These are phyloP conservation scores for Penicillium crystallinum DNA, from an alignment of 495 filamentous ascomycete species.

Conservation along the genomic window DNA sequence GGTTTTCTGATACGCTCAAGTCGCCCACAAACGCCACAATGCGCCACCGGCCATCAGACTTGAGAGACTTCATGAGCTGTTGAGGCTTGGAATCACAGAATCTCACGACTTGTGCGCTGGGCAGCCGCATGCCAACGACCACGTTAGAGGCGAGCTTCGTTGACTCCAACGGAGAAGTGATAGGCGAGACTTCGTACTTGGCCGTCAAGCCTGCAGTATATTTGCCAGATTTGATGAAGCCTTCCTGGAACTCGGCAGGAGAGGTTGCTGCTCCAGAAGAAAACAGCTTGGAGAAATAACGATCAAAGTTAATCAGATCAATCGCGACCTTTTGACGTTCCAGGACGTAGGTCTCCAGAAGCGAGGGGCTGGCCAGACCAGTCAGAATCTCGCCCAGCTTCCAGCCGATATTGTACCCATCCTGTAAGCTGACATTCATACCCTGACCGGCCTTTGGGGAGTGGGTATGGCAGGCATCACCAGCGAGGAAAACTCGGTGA, in stretches of 20 bases:
- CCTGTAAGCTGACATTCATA: constrained; percentile 47
- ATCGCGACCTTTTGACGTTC: constrained; percentile 64
- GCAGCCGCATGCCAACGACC: constrained; percentile 51
- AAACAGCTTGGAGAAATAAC: constrained; percentile 59
- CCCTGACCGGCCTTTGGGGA: constrained; percentile 58
- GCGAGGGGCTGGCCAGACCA: constrained; percentile 47
- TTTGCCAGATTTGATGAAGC: constrained; percentile 54
- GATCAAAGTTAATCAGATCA: constrained; percentile 72
- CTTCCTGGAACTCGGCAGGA: constrained; percentile 47
- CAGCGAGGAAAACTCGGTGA: constrained; percentile 51
- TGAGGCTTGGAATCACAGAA: constrained; percentile 55
- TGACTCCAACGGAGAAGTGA: constrained; percentile 33
- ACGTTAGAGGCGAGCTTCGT: constrained; percentile 42
- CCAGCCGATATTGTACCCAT: constrained; percentile 70
- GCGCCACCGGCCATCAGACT: constrained; percentile 57
- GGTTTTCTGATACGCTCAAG: constrained; percentile 36
- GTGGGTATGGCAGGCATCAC: constrained; percentile 60
- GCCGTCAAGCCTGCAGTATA: constrained; percentile 63
- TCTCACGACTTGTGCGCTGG: constrained; percentile 54
- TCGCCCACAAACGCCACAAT: constrained; percentile 54
- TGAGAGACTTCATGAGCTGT: constrained; percentile 45
- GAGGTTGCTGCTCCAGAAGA: constrained; percentile 37
- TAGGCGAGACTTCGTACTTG: constrained; percentile 48
- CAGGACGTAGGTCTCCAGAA: constrained; percentile 64
- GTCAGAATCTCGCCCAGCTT: constrained; percentile 64